phyloP scores from a whole-genome alignment of 2,329 filamentous ascomycete genomes.

The Esteya vermicola region DNA sequence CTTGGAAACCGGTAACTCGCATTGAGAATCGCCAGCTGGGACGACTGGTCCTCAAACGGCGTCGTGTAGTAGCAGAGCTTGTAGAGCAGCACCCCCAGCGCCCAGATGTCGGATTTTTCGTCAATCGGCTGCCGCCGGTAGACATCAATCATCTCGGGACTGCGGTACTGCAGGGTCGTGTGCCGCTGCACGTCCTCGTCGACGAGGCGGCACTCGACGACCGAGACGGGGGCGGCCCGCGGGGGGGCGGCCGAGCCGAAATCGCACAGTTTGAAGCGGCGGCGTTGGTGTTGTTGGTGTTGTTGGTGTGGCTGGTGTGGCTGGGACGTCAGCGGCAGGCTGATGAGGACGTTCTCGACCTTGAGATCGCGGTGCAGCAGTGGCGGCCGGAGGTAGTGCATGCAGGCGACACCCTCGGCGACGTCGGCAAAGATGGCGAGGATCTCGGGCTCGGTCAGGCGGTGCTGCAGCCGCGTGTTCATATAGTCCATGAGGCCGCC shows the following conservation, averaged over 20 bases:
- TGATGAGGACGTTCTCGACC: conserved; percentile 94
- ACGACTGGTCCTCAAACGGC: conserved; percentile 83
- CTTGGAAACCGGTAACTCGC: conserved; percentile 84
- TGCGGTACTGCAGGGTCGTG: conserved; percentile 93
- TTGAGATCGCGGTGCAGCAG: conserved; percentile 90
- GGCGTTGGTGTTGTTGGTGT: too few relatives aligned
- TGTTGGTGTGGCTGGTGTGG: too few relatives aligned
- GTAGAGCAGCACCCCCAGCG: conserved; percentile 84
- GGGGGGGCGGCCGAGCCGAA: conserved; percentile 87
- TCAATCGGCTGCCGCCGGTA: conserved; percentile 94
- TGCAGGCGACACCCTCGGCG: conserved; percentile 89
- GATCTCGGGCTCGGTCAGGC: conserved; percentile 93
- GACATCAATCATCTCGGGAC: conserved; percentile 97
- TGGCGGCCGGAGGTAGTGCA: conserved; percentile 96
- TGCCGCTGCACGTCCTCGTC: conserved; percentile 97
- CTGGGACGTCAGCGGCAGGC: conserved; percentile 22
- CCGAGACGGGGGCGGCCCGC: conserved; percentile 69
- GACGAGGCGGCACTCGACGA: conserved; percentile 77
- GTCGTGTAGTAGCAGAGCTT: conserved; percentile 99
- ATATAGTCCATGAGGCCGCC: conserved; percentile 98
- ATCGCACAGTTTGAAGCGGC: conserved; percentile 90
- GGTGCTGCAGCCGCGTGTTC: conserved; percentile 94
- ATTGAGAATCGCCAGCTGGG: conserved; percentile 92
- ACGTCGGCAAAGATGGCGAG: conserved; percentile 94
- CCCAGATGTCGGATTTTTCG: conserved; percentile 98